Base-by-base conservation (phyloP, 1,284 basidiomycete genomes). In the Sanguinoderma infundibulare region DNA sequence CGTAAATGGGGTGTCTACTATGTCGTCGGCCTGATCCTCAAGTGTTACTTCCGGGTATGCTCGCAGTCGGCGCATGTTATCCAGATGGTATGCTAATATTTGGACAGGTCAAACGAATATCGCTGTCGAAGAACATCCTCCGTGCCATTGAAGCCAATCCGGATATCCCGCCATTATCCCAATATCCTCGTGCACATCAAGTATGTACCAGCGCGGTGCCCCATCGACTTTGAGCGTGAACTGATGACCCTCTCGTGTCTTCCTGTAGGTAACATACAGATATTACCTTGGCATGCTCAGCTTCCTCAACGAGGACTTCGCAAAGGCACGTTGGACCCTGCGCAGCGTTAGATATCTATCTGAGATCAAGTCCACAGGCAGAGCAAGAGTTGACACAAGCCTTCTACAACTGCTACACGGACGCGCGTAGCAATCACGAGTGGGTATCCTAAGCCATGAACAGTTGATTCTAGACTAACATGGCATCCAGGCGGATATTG, bases 241-340 rank as follows among this genome's bases (percentile, higher is more conserved):
- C 55, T 63, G 17, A 56, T 6, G 3, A n/a, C 34, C 5, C n/a
- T n/a, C 38, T 14, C 17, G 17, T 22, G 26, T n/a, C 1, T 14
- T 22, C 9, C 32, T 24, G 8, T 39, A 92, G 89, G 92, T 96
- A 46, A 95, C 95, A 20, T 96, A 92, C 77, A 83, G 88, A 65
- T 99, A 96, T 80, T 98, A 98, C 73, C 78, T 96, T 51, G 97
- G 97, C 60, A 94, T 98, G 84, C 83, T 98, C 59, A 91, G 89
- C 69, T 98, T 99, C 75, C 75, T 98, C 60, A 94, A 93, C 68
- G 97, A 98, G 73, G 92, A 97, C 55, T 97, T 95, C 72, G 81
- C 80, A 46, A 94, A 94, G 78, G 91, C 90, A 55, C 26, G 75
- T 56, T 17, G 10, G 8, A 15, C 14, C 35, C 6, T 57, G 26